phyloP scores from a whole-genome alignment of 345 rosid genomes.

The Raphanus raphanistrum region DNA sequence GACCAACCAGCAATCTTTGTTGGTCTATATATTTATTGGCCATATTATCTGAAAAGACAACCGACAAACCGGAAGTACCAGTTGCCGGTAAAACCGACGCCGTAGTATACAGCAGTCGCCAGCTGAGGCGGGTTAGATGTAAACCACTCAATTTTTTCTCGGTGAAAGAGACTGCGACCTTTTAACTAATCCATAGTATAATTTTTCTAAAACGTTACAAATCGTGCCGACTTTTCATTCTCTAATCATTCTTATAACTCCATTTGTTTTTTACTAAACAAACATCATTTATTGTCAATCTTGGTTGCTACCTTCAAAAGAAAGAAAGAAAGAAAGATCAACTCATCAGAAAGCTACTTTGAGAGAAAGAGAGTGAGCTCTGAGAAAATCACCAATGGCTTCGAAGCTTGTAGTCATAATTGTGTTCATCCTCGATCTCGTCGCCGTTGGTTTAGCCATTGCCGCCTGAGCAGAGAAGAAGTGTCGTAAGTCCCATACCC shows the following conservation, averaged over 20 bases:
- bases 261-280: neutral
- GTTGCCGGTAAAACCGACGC: conserved; percentile 28
- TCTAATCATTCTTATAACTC: neutral
- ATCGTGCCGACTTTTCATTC: neutral
- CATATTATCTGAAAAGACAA: neutral
- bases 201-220: neutral
- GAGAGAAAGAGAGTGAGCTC: conserved; percentile 25
- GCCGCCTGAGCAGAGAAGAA: conserved; percentile 98
- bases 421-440: conserved; percentile 71
- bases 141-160: conserved; percentile 23
- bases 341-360: conserved; percentile 14
- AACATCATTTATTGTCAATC: neutral
- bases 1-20: neutral
- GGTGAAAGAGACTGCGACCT: conserved; percentile 18
- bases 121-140: conserved; percentile 26
- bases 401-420: conserved; percentile 67
- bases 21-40: neutral
- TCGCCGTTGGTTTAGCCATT: conserved; percentile 90
- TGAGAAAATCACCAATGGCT: conserved; percentile 58
- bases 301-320: neutral
- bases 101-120: conserved; percentile 26
- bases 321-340: neutral
- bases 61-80: conserved; percentile 34
- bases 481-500: conserved; percentile 61
- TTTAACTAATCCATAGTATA: conserved; percentile 14